A percentile compares a stretch with the other conserved stretches of the same genome.
Evolutionary conservation across 805 yeast species (phyloP).

Genomic region (Vanderwaltozyma polyspora): DNA sequence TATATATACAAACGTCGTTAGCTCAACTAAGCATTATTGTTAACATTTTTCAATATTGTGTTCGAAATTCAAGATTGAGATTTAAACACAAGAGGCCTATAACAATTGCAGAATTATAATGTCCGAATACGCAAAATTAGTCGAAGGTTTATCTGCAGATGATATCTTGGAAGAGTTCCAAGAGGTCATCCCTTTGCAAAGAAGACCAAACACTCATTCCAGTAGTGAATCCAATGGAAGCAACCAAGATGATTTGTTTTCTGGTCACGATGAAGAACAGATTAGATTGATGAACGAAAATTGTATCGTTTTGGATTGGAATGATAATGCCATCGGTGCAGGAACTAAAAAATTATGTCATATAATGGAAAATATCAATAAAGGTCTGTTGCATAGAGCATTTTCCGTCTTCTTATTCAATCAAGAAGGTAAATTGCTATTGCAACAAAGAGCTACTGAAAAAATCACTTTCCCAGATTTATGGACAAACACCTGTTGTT

Average conservation of each 20-base stretch:
- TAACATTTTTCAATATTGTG: too few relatives aligned
- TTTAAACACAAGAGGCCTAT: too few relatives aligned
- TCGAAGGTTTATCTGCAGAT: constrained; percentile 36
- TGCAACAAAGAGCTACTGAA: constrained; percentile 94
- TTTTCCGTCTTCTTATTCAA: constrained; percentile 92
- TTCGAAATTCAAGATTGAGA: too few relatives aligned
- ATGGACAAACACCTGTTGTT: constrained; percentile 99
- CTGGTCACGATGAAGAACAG: constrained; percentile 89
- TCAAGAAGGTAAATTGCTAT: constrained; percentile 57
- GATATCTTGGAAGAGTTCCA: constrained; percentile 50
- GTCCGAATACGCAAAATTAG: constrained; percentile 38
- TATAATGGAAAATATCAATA: constrained; percentile 73
- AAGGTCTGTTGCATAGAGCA: constrained; percentile 87
- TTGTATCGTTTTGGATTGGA: constrained; percentile 83
- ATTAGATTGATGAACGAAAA: constrained; percentile 91
- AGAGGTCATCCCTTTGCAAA: constrained; percentile 53
- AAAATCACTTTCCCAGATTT: constrained; percentile 91
- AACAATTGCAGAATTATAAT: too few relatives aligned
- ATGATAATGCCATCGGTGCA: constrained; percentile 82
- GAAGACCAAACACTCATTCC: constrained; percentile 46
- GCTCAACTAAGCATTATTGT: too few relatives aligned
- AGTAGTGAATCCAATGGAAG: constrained; percentile 25
- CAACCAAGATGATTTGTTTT: constrained; percentile 38
- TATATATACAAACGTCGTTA: too few relatives aligned
- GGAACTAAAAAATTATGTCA: constrained; percentile 89